phyloP scores from a whole-genome alignment of 2,329 filamentous ascomycete genomes.

The Penicillium sp. region DNA sequence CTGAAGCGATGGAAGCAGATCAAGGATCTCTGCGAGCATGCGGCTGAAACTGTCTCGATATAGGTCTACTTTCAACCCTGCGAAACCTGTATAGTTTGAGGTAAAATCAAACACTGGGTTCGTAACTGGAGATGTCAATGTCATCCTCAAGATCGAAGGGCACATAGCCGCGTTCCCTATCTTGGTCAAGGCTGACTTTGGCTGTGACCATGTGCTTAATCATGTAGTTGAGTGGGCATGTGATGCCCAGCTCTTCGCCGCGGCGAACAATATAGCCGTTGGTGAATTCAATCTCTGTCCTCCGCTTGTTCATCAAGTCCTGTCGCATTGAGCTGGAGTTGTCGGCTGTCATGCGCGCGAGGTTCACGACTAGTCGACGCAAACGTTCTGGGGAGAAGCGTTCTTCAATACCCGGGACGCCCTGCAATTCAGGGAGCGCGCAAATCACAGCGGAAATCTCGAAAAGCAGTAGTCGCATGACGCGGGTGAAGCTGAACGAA shows the following conservation, averaged over 20 bases:
- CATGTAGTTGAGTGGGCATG: conserved; percentile 71
- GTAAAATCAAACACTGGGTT: conserved; percentile 2
- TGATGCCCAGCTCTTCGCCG: conserved; percentile 72
- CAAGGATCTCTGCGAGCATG: conserved; percentile 32
- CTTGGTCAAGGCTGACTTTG: conserved; percentile 56
- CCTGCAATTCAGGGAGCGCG: conserved; percentile 71
- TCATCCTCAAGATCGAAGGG: conserved; percentile 28
- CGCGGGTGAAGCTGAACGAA: conserved; percentile 65
- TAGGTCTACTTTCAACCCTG: conserved; percentile 2
- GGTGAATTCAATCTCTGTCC: conserved; percentile 78
- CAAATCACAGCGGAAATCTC: conserved; percentile 75
- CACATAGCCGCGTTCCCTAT: conserved; percentile 33
- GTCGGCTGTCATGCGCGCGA: conserved; percentile 57
- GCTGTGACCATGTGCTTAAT: conserved; percentile 73
- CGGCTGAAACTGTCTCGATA: conserved; percentile 24
- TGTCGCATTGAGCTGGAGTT: conserved; percentile 69
- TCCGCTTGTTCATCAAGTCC: conserved; percentile 61
- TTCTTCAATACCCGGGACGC: conserved; percentile 60
- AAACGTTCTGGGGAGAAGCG: conserved; percentile 64
- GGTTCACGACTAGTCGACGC: conserved; percentile 59
- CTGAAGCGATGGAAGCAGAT: conserved; percentile 45
- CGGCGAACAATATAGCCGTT: conserved; percentile 84
- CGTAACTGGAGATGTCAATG: conserved; percentile 8
- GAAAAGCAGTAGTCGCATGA: conserved; percentile 70
- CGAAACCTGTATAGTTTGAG: background rate